Evolutionary conservation across 768 basidiomycete species (phyloP).

Genomic region (Neoboletus magnificus): DNA sequence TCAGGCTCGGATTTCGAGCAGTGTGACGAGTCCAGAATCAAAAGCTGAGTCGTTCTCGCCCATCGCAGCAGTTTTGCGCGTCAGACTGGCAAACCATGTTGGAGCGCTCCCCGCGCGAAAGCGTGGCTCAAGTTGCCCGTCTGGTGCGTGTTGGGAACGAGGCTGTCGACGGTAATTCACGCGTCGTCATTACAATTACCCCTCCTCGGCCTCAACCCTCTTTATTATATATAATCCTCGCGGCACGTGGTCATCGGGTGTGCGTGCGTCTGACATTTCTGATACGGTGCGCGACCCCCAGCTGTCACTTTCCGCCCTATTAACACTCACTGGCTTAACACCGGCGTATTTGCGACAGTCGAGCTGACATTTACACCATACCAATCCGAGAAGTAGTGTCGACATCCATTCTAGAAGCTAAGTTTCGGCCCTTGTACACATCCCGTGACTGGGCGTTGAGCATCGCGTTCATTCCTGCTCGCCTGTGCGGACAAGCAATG

Average conservation of each 20-base stretch:
- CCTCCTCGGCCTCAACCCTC: slow-evolving; percentile 22
- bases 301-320: neutral
- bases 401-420: slow-evolving; percentile 17
- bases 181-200: slow-evolving; percentile 20
- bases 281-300: slow-evolving; percentile 2
- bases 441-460: slow-evolving; percentile 19
- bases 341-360: slow-evolving; percentile 6
- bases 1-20: neutral
- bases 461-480: slow-evolving; percentile 28
- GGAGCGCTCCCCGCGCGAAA: slow-evolving; percentile 2
- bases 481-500: slow-evolving; percentile 30
- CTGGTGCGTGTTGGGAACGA: slow-evolving; percentile 28
- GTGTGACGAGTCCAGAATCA: neutral
- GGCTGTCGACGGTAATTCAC: slow-evolving; percentile 27
- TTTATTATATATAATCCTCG: slow-evolving; percentile 14
- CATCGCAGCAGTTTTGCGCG: neutral
- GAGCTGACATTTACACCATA: neutral
- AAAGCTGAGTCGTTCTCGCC: neutral
- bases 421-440: slow-evolving; percentile 1
- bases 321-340: neutral
- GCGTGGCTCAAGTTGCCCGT: slow-evolving; percentile 18
- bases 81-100: neutral
- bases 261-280: slow-evolving; percentile 10
- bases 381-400: neutral
- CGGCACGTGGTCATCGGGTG: slow-evolving; percentile 17